Base-by-base conservation (phyloP, 148 eudicot genomes). In the Rhododendron vialii region DNA sequence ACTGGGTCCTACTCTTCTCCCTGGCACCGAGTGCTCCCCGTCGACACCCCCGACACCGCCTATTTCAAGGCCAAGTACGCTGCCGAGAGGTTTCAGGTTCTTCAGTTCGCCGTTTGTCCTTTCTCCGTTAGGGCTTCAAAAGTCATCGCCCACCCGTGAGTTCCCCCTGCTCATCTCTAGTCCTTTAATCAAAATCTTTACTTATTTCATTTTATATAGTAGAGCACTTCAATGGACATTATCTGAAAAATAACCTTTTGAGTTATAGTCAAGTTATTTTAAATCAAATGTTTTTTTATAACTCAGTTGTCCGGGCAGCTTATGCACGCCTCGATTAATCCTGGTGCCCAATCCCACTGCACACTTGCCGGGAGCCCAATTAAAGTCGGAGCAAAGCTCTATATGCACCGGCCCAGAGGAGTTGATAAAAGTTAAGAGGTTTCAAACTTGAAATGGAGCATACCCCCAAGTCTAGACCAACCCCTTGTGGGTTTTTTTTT, bases 61-160 rank as follows among this genome's bases (percentile, higher is more conserved):
- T 95, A 98, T 71, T 80, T 91, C 57, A 98, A 98, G 86, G 91
- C 96, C 33, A 96, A 92, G 69, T 91, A 86, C 81, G 90, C 95
- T 2, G 97, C 98, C 17, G 94, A 95, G 84, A 84, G 89, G 74
- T 98, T 95, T 86, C 96, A 92, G 89, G 84, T 98, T 6, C 82
- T 98, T 81, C 98, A 95, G 93, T 94, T 98, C 78, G 95, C 96
- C n/a, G 87, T 94, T 30, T 98, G 98, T 87, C 98, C 98, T 55
- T 98, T 95, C 47, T 91, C 92, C 28, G 61, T 94, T 35, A 87
- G 78, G 89, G 93, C 81, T 87, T 91, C 95, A 41, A 92, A 93
- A 83, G 91, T 98, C 83, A 87, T 92, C 57, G 95, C 98, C 81
- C 91, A 90, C 85, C 99, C 98, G 98, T 97, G 79, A 85, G 96